A percentile compares a stretch with the other conserved stretches of the same genome.
Evolutionary conservation across 352 stramenopile genomes (phyloP).

Genomic region (Pythium periplocum): DNA sequence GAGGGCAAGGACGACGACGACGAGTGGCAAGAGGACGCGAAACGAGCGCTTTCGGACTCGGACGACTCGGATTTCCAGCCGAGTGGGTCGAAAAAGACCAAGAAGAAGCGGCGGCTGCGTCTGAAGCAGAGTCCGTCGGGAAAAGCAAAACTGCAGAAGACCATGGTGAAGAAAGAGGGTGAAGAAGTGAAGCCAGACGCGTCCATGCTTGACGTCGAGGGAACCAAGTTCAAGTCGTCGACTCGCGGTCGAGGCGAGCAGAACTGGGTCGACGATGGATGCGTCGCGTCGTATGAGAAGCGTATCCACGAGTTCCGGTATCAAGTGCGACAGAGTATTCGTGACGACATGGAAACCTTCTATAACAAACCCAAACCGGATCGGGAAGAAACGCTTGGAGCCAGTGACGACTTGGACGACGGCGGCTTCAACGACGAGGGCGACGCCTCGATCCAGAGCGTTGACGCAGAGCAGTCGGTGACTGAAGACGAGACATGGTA

Average conservation of each 20-base stretch:
- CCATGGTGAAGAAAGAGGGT: not conserved
- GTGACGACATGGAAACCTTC: conserved; percentile 15
- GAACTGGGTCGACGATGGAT: conserved; percentile 26
- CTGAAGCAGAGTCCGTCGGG: conserved; percentile 1
- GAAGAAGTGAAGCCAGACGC: conserved; percentile 4
- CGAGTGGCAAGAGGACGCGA: not conserved
- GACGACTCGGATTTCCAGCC: conserved; percentile 12
- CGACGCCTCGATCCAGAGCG: not conserved
- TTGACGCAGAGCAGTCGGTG: conserved; percentile 4
- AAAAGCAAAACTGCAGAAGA: conserved; percentile 1
- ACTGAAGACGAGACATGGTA: conserved; percentile 19
- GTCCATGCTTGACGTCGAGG: conserved; percentile 2
- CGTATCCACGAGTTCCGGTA: conserved; percentile 10
- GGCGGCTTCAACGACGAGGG: conserved; percentile 31
- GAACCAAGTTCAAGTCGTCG: conserved; percentile 8
- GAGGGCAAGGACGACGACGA: conserved; percentile 6
- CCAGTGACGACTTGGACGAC: conserved; percentile 20
- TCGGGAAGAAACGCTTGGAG: conserved; percentile 2
- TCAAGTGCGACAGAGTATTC: conserved; percentile 5
- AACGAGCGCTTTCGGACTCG: not conserved
- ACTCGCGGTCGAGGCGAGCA: conserved; percentile 12
- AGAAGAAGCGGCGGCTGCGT: conserved; percentile 21
- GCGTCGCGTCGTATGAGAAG: conserved; percentile 14
- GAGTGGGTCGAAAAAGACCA: conserved; percentile 1
- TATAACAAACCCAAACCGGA: conserved; percentile 14